A percentile compares a stretch with the other conserved stretches of the same genome.
These are phyloP conservation scores for Fraxinus sp. DNA, from an alignment of 305 asterid species.

Conservation along the genomic window DNA sequence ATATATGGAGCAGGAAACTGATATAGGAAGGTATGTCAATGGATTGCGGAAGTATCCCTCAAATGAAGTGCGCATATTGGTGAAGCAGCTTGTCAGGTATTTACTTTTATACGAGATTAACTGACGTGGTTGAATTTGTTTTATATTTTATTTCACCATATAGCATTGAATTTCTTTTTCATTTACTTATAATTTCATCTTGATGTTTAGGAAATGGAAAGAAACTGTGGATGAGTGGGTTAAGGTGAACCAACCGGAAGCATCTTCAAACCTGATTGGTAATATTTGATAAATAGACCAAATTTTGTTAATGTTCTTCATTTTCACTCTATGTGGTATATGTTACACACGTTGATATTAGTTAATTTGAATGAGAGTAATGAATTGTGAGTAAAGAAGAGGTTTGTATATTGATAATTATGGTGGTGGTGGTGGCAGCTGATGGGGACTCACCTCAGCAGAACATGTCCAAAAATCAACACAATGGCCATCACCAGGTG, in stretches of 20 bases:
- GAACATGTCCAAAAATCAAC: slow-evolving; percentile 55
- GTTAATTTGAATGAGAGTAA: slow-evolving; percentile 22
- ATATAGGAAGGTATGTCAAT: slow-evolving; percentile 88
- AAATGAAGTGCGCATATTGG: slow-evolving; percentile 68
- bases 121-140: background rate
- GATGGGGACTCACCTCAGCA: slow-evolving; percentile 96
- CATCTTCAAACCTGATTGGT: slow-evolving; percentile 59
- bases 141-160: background rate
- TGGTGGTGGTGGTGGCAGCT: slow-evolving; percentile 64
- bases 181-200: slow-evolving; percentile 15
- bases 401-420: slow-evolving; percentile 34
- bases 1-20: slow-evolving; percentile 59
- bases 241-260: slow-evolving; percentile 62
- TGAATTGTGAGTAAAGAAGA: slow-evolving; percentile 26
- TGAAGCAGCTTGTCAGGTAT: slow-evolving; percentile 90
- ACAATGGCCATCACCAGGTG: slow-evolving; percentile 87
- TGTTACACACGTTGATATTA: background rate
- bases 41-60: slow-evolving; percentile 77
- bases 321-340: background rate
- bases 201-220: slow-evolving; percentile 79
- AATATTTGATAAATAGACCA: slow-evolving; percentile 18
- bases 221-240: slow-evolving; percentile 92
- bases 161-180: background rate
- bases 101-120: background rate
- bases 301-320: background rate